Evolutionary conservation across 2,329 filamentous ascomycete genomes (phyloP), one percentile per base, ranked within the genome.

Genomic region (Huntiella omanensis): DNA sequence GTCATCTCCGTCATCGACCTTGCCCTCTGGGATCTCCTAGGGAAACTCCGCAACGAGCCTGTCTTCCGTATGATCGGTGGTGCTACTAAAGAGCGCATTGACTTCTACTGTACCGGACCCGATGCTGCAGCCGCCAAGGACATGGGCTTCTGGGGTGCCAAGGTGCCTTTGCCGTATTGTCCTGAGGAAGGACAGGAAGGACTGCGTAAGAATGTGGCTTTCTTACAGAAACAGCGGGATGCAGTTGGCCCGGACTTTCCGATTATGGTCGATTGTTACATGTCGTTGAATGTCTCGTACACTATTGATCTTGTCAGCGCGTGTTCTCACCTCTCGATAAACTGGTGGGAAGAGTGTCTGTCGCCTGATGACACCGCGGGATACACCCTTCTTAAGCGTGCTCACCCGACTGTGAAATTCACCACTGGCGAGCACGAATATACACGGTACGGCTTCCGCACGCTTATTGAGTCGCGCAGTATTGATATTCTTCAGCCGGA

Each of bases 281-380:
- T 95, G 87, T 87, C 82, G 54, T 68, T 95, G 57, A 94, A 87
- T 56, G 87, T 95, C 19, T 67, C 83, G 1, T 95, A 95, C 65
- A 93, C 84, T 3, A 93, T 95, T 54, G 81, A 94, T 62, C 70
- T 95, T 17, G 87, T 83, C 50, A 83, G 87, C 64, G 80, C 79
- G 44, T 85, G 80, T 58, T 74, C 83, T 55, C 77, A 86, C 54
- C 72, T 94, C 53, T 73, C 88, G 61, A 87, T 95, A 60, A 86
- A 94, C 67, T 95, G 87, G 87, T 94, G 85, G 85, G 87, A 95
- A 66, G 87, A 95, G 67, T 92, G 85, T 53, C 67, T 95, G 52
- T 82, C 79, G 28, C 87, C 87, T 8, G 87, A 95, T 61, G 87
- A 95, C 65, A 84, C 82, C 41, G 87, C 94, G 56, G 87, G 87